Evolutionary conservation across 2,329 filamentous ascomycete species (phyloP), one percentile per base, ranked within the genome.

Genomic region (Pseudogymnoascus pannorum): DNA sequence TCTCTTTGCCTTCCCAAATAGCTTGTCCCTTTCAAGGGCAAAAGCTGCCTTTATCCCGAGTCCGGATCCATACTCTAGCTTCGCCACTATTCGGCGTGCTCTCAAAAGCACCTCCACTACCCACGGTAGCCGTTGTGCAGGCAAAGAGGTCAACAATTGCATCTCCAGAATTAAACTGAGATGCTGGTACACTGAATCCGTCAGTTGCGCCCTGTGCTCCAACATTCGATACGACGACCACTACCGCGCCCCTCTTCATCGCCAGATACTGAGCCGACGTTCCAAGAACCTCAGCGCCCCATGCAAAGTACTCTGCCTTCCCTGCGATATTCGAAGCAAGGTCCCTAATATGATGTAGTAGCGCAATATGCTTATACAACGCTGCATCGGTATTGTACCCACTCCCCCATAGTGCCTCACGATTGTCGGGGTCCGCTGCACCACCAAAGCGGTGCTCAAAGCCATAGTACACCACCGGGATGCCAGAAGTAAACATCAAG

Each of bases 381-480:
- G 71, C 68, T 3, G 72, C 64, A 0, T 65, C 67, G 0, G 72
- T 78, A n/a, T 71, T 65, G 61, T 76, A 79, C 0, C 71, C 71
- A 74, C 61, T 64, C 0, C 75, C 63, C 77, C 77, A 79, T 14
- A 74, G 67, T 3, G 76, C 76, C 64, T 78, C 77, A 11, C 76
- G 75, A 63, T 78, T 78, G 18, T 68, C 11, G 0, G 76, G 76
- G 40, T 75, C 75, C 11, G 40, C 63, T 2, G 58, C 63, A 22
- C 75, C 75, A 11, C 70, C 66, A 67, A 76, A 77, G 65, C 77
- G 74, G 63, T 82, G 79, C 67, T 82, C 80, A 65, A 81, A 77
- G 8, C 80, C 79, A 62, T 79, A 74, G 66, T 82, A 82, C 33
- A 81, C 62, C 64, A 81, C 77, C 0, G 80, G 79, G 35, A 82